Evolutionary conservation across 2,329 filamentous ascomycete species (phyloP).

Genomic region (Capronia coronata): DNA sequence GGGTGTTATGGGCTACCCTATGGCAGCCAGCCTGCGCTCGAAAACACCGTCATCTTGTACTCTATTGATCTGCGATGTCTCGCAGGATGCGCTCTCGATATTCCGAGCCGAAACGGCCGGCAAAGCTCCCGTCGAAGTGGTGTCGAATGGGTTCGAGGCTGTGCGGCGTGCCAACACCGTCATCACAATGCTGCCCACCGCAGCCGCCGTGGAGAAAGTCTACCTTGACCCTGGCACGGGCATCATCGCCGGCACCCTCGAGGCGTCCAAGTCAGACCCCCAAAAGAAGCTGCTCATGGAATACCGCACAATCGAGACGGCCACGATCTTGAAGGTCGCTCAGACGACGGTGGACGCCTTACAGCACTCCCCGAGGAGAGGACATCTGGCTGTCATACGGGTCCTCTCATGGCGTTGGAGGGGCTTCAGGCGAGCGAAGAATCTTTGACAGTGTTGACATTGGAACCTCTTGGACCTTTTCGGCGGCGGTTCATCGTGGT

Average conservation of each 20-base stretch:
- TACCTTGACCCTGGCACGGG: conserved; percentile 44
- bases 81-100: conserved; percentile 32
- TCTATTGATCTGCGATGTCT: conserved; percentile 38
- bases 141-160: conserved; percentile 37
- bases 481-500: conserved; percentile 24
- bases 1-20: conserved; percentile 41
- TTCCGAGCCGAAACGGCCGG: conserved; percentile 36
- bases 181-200: conserved; percentile 51
- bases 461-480: conserved; percentile 40
- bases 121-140: conserved; percentile 34
- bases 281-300: conserved; percentile 47
- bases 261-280: conserved; percentile 36
- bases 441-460: conserved; percentile 25
- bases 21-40: conserved; percentile 38
- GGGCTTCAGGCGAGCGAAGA: conserved; percentile 36
- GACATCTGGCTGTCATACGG: conserved; percentile 17
- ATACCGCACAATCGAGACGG: conserved; percentile 52
- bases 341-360: conserved; percentile 29
- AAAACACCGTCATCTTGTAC: conserved; percentile 32
- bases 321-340: conserved; percentile 43
- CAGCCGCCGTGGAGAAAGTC: conserved; percentile 46
- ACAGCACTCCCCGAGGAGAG: conserved; percentile 37
- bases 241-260: conserved; percentile 29
- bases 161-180: conserved; percentile 42
- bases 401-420: conserved; percentile 39